Conservation (phyloP, 306 rosid species). For the Echinosophora koreensis region DNA sequence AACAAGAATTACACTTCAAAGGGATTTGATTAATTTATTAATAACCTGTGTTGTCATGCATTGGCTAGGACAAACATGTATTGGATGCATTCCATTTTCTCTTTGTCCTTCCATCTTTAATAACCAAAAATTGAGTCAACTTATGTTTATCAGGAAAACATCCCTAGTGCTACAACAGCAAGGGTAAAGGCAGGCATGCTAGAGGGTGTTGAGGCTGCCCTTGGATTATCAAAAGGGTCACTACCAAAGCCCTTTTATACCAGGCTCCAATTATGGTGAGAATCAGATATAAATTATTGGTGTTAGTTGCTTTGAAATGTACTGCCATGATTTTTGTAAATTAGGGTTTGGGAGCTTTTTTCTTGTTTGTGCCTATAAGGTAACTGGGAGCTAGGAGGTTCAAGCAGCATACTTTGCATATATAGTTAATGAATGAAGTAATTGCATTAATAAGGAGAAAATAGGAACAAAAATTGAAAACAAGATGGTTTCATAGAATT, state of each 20-base stretch:
- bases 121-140: conserved; percentile 28
- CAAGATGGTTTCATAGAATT: conserved; percentile 3
- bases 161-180: conserved; percentile 74
- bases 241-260: conserved; percentile 74
- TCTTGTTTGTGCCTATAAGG: conserved; percentile 21
- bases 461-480: background rate
- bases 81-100: conserved; percentile 11
- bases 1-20: conserved; percentile 12
- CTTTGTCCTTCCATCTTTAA: background rate
- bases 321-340: conserved; percentile 15
- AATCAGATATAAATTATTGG: conserved; percentile 9
- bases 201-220: conserved; percentile 82
- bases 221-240: conserved; percentile 78
- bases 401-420: background rate
- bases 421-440: background rate
- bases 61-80: background rate
- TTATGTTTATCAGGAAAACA: conserved; percentile 73
- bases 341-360: conserved; percentile 28
- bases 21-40: conserved; percentile 31
- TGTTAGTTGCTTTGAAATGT: conserved; percentile 38
- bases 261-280: conserved; percentile 84
- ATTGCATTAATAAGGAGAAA: background rate
- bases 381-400: background rate
- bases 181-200: conserved; percentile 80
- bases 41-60: conserved; percentile 11